A percentile compares a stretch with the other conserved stretches of the same genome.
These are phyloP conservation scores for Pleurotus giganteus DNA, from an alignment of 768 basidiomycete species.

Conservation along the genomic window DNA sequence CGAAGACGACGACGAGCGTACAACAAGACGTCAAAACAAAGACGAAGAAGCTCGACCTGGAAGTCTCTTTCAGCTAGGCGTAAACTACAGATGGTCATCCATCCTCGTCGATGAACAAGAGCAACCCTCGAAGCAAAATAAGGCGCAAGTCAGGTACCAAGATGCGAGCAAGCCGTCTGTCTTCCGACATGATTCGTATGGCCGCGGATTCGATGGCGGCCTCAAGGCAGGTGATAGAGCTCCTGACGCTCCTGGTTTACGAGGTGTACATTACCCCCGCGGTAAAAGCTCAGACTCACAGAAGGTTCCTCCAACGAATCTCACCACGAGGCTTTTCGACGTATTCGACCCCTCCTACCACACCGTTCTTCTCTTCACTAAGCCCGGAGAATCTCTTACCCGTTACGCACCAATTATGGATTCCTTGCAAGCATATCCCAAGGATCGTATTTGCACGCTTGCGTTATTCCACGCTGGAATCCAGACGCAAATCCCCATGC, in stretches of 20 bases:
- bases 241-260: conserved; percentile 33
- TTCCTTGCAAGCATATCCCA: conserved; percentile 16
- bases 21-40: not conserved
- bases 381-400: conserved; percentile 13
- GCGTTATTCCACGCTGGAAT: conserved; percentile 8
- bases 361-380: conserved; percentile 38
- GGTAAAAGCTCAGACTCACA: conserved; percentile 9
- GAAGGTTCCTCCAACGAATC: not conserved
- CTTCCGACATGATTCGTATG: conserved; percentile 19
- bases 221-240: conserved; percentile 43
- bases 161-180: not conserved
- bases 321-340: conserved; percentile 28
- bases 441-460: conserved; percentile 4
- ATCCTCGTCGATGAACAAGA: conserved; percentile 34
- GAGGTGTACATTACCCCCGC: conserved; percentile 22
- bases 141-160: not conserved
- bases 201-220: conserved; percentile 19
- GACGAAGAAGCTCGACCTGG: conserved; percentile 5
- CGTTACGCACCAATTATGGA: conserved; percentile 7
- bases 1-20: not conserved
- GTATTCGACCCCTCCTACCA: conserved; percentile 33
- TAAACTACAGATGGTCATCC: conserved; percentile 33
- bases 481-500: conserved; percentile 17
- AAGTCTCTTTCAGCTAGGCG: conserved; percentile 28
- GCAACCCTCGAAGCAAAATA: conserved; percentile 8